phyloP scores from a whole-genome alignment of 139 green algal genomes.

The Raphidocelis subcapitata region DNA sequence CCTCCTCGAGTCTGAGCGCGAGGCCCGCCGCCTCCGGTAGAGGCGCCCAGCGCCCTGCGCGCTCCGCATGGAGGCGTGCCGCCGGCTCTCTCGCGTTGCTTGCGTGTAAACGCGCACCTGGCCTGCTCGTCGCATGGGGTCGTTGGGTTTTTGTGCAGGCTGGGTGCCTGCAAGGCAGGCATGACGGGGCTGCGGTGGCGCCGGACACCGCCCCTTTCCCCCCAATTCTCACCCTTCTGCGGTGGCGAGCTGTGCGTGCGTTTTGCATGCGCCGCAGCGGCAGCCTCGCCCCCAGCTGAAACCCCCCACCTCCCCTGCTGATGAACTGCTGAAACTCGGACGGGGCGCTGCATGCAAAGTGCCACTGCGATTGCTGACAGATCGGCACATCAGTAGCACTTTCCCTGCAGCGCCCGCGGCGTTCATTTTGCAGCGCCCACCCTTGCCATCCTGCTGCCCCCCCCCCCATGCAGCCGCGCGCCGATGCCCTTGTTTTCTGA shows the following conservation, averaged over 20 bases:
- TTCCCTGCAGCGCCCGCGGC: too few relatives aligned
- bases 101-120: neutral
- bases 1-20: conserved; percentile 98
- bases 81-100: neutral
- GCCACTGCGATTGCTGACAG: too few relatives aligned
- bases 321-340: too few relatives aligned
- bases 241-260: too few relatives aligned
- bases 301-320: too few relatives aligned
- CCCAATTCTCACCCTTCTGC: too few relatives aligned
- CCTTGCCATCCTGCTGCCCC: too few relatives aligned
- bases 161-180: neutral
- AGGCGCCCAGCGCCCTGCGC: conserved; percentile 22
- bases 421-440: too few relatives aligned
- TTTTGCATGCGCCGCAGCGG: too few relatives aligned
- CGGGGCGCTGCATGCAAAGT: too few relatives aligned
- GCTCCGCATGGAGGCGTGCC: neutral
- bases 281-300: too few relatives aligned
- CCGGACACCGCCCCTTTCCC: neutral
- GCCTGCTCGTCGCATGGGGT: neutral
- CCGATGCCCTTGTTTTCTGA: neutral
- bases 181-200: neutral
- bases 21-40: conserved; percentile 94
- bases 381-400: too few relatives aligned
- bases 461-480: neutral
- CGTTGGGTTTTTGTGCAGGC: neutral